phyloP scores from a whole-genome alignment of 169 alveolate species.

The Ichthyophthirius multifiliis region DNA sequence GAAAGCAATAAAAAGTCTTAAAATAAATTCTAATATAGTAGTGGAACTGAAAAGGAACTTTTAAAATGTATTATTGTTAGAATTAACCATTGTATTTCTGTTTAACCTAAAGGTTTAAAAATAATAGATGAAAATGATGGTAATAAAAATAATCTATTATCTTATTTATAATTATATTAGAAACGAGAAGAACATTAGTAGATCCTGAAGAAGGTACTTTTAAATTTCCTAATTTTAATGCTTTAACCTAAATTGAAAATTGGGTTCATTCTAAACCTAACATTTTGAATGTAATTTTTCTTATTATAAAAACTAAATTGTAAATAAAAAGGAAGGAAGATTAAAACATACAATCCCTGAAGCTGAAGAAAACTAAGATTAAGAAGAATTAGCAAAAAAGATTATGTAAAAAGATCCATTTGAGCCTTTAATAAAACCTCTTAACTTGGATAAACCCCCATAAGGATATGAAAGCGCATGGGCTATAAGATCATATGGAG shows the following conservation, averaged over 20 bases:
- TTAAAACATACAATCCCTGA: slow-evolving; percentile 4
- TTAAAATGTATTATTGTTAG: slow-evolving; percentile 74
- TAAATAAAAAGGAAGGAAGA: slow-evolving; percentile 23
- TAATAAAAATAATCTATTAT: slow-evolving; percentile 37
- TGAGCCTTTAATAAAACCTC: slow-evolving; percentile 32
- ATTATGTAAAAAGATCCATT: slow-evolving; percentile 26
- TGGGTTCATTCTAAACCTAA: slow-evolving; percentile 28
- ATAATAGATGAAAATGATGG: slow-evolving; percentile 45
- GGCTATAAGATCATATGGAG: slow-evolving; percentile 34
- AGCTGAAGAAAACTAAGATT: slow-evolving; percentile 22
- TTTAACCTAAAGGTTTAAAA: slow-evolving; percentile 59
- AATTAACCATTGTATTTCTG: slow-evolving; percentile 60
- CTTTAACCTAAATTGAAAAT: slow-evolving; percentile 1
- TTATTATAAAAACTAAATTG: no score
- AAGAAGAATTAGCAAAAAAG: slow-evolving; percentile 25
- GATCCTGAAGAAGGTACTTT: slow-evolving; percentile 25
- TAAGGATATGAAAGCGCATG: slow-evolving; percentile 26
- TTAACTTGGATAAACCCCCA: slow-evolving; percentile 4
- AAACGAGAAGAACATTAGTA: background rate
- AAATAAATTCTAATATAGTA: background rate
- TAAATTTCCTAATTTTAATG: slow-evolving; percentile 27
- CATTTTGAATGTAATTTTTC: slow-evolving; percentile 11
- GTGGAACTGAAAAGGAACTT: slow-evolving; percentile 14
- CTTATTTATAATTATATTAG: background rate
- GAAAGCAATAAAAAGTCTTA: slow-evolving; percentile 41